Evolutionary conservation across 2,329 filamentous ascomycete species (phyloP).

Genomic region (Xylariaceae sp.): DNA sequence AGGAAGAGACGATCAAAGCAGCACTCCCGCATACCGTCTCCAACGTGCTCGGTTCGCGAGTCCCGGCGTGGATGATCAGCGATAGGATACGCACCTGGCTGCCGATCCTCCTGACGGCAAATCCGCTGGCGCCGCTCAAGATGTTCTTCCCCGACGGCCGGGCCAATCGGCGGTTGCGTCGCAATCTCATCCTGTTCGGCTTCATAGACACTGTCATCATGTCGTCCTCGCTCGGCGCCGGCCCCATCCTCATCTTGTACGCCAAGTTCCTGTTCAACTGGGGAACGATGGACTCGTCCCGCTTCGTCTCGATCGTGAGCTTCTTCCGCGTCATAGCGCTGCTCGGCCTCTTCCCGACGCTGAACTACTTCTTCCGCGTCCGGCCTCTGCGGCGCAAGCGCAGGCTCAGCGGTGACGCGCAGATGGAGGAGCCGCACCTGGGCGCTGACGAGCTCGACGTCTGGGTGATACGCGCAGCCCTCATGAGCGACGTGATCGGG

Average conservation of each 20-base stretch:
- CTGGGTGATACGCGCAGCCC: constrained; percentile 65
- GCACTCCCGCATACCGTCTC: constrained; percentile 17
- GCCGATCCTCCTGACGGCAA: constrained; percentile 42
- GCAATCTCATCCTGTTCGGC: constrained; percentile 78
- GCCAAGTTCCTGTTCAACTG: constrained; percentile 74
- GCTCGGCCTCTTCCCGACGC: constrained; percentile 65
- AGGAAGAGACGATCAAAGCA: constrained; percentile 33
- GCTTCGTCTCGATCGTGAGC: constrained; percentile 77
- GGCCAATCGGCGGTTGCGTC: constrained; percentile 57
- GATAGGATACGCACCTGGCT: constrained; percentile 26
- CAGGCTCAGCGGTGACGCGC: constrained; percentile 33
- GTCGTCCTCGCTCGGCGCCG: constrained; percentile 72
- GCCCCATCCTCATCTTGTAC: constrained; percentile 81
- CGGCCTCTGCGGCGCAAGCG: constrained; percentile 42
- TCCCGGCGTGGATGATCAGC: constrained; percentile 17
- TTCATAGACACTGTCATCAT: constrained; percentile 77
- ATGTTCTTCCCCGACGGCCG: constrained; percentile 70
- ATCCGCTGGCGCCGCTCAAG: constrained; percentile 70
- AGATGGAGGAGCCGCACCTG: constrained; percentile 44
- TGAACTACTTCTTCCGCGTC: constrained; percentile 69
- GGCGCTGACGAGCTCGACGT: constrained; percentile 78
- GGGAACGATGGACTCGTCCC: constrained; percentile 72
- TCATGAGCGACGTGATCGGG: constrained; percentile 72
- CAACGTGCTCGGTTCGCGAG: constrained; percentile 17
- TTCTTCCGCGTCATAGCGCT: constrained; percentile 70